Percentiles rank a stretch among this genome's conserved stretches.
These are phyloP conservation scores for Chlorella ohadii DNA, from an alignment of 139 green algal genomes.

Conservation along the genomic window DNA sequence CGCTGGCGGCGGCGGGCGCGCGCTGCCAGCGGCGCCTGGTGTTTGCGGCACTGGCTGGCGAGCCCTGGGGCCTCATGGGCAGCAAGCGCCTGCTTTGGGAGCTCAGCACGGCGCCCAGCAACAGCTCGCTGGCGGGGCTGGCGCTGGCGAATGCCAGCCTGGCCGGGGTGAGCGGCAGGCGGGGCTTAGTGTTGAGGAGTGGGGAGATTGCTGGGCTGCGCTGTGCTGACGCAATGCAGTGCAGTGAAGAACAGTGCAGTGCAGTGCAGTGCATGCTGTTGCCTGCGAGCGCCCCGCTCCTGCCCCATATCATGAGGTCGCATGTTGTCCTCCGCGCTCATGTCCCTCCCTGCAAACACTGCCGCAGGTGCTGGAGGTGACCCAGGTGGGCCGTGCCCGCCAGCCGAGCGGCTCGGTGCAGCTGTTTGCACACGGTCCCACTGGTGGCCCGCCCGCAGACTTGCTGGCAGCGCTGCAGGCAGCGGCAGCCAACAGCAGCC, in stretches of 20 bases:
- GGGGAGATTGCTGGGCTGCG: too few relatives aligned
- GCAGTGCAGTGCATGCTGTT: too few relatives aligned
- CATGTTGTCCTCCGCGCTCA: too few relatives aligned
- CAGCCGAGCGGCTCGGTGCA: not conserved
- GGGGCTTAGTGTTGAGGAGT: too few relatives aligned
- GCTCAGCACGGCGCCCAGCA: not conserved
- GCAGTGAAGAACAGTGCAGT: too few relatives aligned
- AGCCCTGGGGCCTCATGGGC: constrained; percentile 78
- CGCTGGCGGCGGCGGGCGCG: not conserved
- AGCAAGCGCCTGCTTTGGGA: constrained; percentile 77
- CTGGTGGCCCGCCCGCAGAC: not conserved
- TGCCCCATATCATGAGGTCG: too few relatives aligned
- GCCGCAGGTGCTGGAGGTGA: constrained; percentile 65
- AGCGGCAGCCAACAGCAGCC: constrained; percentile 33
- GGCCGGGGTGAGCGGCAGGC: not conserved
- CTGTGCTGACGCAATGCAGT: too few relatives aligned
- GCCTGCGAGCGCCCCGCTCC: not conserved
- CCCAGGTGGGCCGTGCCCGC: constrained; percentile 53
- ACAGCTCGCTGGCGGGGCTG: constrained; percentile 40
- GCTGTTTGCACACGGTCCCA: constrained; percentile 58
- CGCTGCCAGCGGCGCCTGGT: constrained; percentile 48
- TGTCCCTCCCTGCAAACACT: too few relatives aligned
- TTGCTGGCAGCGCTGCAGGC: constrained; percentile 5
- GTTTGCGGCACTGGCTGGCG: constrained; percentile 73
- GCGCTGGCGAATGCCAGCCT: constrained; percentile 8